These are phyloP conservation scores for Geotrichum aggregatum DNA, from an alignment of 1,139 yeast species.

Conservation along the genomic window DNA sequence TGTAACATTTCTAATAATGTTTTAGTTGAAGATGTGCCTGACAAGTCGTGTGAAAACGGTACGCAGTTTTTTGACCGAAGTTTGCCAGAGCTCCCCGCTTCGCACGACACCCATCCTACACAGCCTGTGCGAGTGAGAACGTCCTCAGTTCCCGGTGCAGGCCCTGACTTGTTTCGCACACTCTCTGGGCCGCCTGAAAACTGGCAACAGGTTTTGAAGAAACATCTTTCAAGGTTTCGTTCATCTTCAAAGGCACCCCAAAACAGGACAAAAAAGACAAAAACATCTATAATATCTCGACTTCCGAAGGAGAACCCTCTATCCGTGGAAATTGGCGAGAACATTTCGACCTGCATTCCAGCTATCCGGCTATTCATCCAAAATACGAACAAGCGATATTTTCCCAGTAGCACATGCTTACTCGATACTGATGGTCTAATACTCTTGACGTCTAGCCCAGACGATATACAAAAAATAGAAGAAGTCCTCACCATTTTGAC, in stretches of 20 bases:
- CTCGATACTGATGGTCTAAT: not conserved
- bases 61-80: not conserved
- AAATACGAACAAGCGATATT: not conserved
- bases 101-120: no score
- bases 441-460: not conserved
- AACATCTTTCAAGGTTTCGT: not conserved
- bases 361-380: not conserved
- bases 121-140: no score
- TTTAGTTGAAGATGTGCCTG: not conserved
- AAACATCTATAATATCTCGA: no score
- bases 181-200: not conserved
- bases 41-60: no score
- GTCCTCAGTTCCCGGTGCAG: no score
- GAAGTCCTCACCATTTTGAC: conserved; percentile 1
- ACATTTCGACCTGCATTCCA: not conserved
- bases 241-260: conserved; percentile 11
- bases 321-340: not conserved
- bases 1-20: not conserved
- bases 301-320: not conserved
- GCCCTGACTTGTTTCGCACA: not conserved
- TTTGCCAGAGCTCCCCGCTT: no score
- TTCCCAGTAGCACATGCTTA: not conserved
- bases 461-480: not conserved
- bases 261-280: not conserved
- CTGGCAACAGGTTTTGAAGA: conserved; percentile 8